Evolutionary conservation across 441 rosid genomes (phyloP).

Genomic region (Omphalea diandra): DNA sequence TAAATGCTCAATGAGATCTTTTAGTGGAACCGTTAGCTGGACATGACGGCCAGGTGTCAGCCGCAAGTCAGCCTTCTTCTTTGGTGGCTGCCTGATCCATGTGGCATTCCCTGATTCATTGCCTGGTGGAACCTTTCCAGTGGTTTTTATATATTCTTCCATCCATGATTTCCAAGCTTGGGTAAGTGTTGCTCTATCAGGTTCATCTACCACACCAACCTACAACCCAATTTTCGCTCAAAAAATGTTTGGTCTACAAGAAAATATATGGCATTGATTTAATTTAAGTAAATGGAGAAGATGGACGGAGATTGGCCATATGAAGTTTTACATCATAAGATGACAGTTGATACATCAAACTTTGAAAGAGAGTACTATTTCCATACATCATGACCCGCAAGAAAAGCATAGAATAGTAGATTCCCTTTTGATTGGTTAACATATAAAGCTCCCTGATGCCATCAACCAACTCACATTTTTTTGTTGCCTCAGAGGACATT

Average conservation of each 20-base stretch:
- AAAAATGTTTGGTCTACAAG: not conserved
- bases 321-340: not conserved
- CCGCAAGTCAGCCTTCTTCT: conserved; percentile 76
- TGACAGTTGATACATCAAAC: not conserved
- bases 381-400: not conserved
- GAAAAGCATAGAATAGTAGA: not conserved
- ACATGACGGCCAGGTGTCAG: conserved; percentile 88
- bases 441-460: not conserved
- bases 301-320: not conserved
- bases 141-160: conserved; percentile 74
- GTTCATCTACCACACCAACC: conserved; percentile 69
- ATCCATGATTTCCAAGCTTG: conserved; percentile 95
- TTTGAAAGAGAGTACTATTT: not conserved
- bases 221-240: conserved; percentile 26
- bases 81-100: conserved; percentile 60
- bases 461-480: not conserved
- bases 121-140: conserved; percentile 86
- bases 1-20: conserved; percentile 59
- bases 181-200: conserved; percentile 61
- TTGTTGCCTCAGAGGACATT: not conserved
- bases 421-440: not conserved
- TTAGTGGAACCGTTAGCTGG: conserved; percentile 66
- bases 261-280: not conserved
- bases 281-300: not conserved
- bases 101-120: conserved; percentile 84